Percentiles rank a stretch among this genome's conserved stretches.
phyloP scores from a whole-genome alignment of 495 filamentous ascomycete species.

The Melanomma pulvis-pyrius region DNA sequence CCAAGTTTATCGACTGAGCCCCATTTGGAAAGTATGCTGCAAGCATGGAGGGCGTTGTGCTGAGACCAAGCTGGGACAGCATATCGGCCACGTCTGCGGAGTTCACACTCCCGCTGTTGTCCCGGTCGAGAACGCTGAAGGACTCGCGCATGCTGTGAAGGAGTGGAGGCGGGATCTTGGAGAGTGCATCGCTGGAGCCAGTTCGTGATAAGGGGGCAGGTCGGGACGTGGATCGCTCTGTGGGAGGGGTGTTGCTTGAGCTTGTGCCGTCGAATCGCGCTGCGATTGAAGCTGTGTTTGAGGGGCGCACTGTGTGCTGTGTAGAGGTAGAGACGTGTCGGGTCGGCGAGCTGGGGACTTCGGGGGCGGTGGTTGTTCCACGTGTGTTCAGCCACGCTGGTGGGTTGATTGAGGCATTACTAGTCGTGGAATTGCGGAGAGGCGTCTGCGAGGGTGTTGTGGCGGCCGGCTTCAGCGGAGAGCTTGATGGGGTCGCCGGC shows the following conservation, averaged over 20 bases:
- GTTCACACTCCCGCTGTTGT: constrained; percentile 74
- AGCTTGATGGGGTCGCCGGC: constrained; percentile 38
- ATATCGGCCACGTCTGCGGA: constrained; percentile 79
- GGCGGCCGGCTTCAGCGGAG: constrained; percentile 40
- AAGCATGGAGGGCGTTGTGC: constrained; percentile 60
- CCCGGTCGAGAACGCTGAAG: constrained; percentile 82
- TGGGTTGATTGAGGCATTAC: constrained; percentile 29
- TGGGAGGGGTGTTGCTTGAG: constrained; percentile 6
- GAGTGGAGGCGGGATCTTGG: constrained; percentile 42
- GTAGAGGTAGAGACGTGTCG: constrained; percentile 33
- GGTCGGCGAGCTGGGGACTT: constrained; percentile 32
- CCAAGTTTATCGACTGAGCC: constrained; percentile 76
- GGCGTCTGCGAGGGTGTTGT: constrained; percentile 54
- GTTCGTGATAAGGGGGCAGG: constrained; percentile 14
- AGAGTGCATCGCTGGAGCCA: constrained; percentile 32
- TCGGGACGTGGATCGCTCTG: background rate
- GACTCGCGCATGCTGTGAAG: constrained; percentile 68
- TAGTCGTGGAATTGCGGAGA: constrained; percentile 31
- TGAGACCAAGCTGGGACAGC: constrained; percentile 70
- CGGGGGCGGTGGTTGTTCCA: constrained; percentile 31
- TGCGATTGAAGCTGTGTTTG: constrained; percentile 22
- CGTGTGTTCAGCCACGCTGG: constrained; percentile 39
- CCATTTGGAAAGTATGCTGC: constrained; percentile 83
- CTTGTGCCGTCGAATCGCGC: constrained; percentile 23
- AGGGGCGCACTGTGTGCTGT: constrained; percentile 18